A percentile compares a stretch with the other conserved stretches of the same genome.
Evolutionary conservation across 306 rosid genomes (phyloP).

Genomic region (Medicago ruthenica): DNA sequence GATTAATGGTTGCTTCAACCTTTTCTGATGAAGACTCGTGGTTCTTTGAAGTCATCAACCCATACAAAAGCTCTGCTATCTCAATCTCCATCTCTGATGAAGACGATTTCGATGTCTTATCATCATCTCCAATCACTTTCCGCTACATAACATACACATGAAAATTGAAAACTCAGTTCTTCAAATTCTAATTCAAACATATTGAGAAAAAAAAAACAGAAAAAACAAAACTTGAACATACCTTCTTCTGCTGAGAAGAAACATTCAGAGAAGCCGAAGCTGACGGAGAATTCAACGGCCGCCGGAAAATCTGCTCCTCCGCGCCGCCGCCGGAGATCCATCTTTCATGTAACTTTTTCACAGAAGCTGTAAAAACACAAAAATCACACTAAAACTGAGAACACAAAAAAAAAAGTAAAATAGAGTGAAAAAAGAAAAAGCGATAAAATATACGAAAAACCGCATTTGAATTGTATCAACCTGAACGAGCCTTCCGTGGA

Average conservation of each 20-base stretch:
- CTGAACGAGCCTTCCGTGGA: conserved; percentile 88
- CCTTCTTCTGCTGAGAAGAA: conserved; percentile 59
- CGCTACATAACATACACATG: conserved; percentile 45
- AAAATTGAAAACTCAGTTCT: conserved; percentile 20
- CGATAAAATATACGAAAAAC: neutral
- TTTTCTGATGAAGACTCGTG: conserved; percentile 42
- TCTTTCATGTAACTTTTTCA: conserved; percentile 59
- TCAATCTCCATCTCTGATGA: conserved; percentile 68
- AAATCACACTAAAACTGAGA: neutral
- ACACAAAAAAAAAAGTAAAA: neutral
- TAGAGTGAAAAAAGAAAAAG: neutral
- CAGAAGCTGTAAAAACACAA: conserved; percentile 56
- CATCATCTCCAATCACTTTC: conserved; percentile 51
- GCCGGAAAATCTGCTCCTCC: conserved; percentile 50
- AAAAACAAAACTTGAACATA: conserved; percentile 30
- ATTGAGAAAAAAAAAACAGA: neutral
- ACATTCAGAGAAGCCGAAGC: conserved; percentile 48
- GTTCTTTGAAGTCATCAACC: conserved; percentile 54
- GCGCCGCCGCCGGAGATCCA: conserved; percentile 47
- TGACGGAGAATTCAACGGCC: conserved; percentile 32
- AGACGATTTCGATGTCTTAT: conserved; percentile 45
- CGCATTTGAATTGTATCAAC: conserved; percentile 39
- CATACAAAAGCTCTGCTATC: conserved; percentile 81
- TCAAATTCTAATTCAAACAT: neutral
- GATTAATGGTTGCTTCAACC: conserved; percentile 41